These are phyloP conservation scores for Jaltomata sinuosa DNA, from an alignment of 257 asterid species.

Conservation along the genomic window DNA sequence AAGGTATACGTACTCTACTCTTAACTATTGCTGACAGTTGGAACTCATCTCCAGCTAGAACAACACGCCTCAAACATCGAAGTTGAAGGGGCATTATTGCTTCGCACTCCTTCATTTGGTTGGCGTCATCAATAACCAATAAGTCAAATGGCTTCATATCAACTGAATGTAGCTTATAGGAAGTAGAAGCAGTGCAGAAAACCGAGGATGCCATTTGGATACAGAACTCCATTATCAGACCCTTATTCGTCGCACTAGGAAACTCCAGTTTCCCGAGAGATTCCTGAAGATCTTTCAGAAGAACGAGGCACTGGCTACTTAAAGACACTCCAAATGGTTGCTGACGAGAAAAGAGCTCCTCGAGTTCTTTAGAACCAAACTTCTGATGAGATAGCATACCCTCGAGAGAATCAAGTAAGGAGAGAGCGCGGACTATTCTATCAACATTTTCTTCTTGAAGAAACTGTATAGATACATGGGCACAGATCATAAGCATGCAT, in stretches of 20 bases:
- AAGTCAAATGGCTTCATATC: conserved; percentile 2
- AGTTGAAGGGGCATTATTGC: conserved; percentile 2
- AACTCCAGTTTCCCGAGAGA: neutral
- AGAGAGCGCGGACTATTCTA: neutral
- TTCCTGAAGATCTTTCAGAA: neutral
- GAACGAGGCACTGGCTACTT: neutral
- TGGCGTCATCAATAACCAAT: conserved; percentile 4
- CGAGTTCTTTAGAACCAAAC: too few relatives aligned
- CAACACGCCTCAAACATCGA: neutral
- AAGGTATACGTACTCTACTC: neutral
- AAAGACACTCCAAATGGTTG: neutral
- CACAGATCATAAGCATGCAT: neutral
- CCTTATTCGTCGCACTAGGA: neutral
- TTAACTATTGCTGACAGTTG: neutral
- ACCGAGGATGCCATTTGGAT: conserved; percentile 1
- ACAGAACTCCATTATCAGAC: neutral
- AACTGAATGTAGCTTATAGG: neutral
- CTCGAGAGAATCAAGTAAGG: neutral
- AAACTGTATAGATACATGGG: conserved; percentile 1
- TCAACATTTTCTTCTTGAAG: neutral
- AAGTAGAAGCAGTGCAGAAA: conserved; percentile 5
- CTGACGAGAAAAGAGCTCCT: neutral
- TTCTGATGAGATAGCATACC: neutral
- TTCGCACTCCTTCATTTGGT: conserved; percentile 1
- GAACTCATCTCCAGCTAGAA: conserved; percentile 5